These are phyloP conservation scores for Talaromyces pinophilus DNA, from an alignment of 2,329 filamentous ascomycete genomes.

Conservation along the genomic window DNA sequence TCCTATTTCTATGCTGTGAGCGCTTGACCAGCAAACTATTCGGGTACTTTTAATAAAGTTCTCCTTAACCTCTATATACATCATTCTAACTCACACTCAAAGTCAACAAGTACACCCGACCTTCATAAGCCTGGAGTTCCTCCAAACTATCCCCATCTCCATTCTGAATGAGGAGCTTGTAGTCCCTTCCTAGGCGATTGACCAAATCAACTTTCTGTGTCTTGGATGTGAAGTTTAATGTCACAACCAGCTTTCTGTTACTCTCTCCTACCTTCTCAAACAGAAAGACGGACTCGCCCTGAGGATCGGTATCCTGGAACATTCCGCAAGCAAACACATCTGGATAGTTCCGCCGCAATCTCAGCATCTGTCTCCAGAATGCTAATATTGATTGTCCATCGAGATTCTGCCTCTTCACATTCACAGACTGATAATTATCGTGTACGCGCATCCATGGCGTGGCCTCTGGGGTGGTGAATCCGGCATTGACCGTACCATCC, in stretches of 20 bases:
- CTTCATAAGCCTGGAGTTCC: conserved; percentile 36
- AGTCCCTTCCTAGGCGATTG: conserved; percentile 28
- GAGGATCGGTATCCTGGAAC: conserved; percentile 55
- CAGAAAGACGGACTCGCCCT: conserved; percentile 50
- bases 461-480: conserved; percentile 54
- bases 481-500: conserved; percentile 57
- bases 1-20: too few relatives aligned
- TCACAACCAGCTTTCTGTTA: conserved; percentile 38
- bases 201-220: conserved; percentile 34
- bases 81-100: too few relatives aligned
- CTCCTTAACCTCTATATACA: too few relatives aligned
- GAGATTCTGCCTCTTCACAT: conserved; percentile 49
- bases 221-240: conserved; percentile 52
- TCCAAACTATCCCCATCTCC: conserved; percentile 26
- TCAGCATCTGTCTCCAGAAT: conserved; percentile 24
- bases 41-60: too few relatives aligned
- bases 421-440: conserved; percentile 59
- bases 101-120: conserved; percentile 32
- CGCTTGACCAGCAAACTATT: too few relatives aligned
- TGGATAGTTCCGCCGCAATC: conserved; percentile 56
- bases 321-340: conserved; percentile 64
- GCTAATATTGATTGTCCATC: conserved; percentile 51
- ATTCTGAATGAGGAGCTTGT: conserved; percentile 31
- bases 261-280: conserved; percentile 45
- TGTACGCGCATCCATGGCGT: conserved; percentile 68